Conservation (phyloP, 2,329 filamentous ascomycete species). For the Stagonosporopsis chrysanthemi region DNA sequence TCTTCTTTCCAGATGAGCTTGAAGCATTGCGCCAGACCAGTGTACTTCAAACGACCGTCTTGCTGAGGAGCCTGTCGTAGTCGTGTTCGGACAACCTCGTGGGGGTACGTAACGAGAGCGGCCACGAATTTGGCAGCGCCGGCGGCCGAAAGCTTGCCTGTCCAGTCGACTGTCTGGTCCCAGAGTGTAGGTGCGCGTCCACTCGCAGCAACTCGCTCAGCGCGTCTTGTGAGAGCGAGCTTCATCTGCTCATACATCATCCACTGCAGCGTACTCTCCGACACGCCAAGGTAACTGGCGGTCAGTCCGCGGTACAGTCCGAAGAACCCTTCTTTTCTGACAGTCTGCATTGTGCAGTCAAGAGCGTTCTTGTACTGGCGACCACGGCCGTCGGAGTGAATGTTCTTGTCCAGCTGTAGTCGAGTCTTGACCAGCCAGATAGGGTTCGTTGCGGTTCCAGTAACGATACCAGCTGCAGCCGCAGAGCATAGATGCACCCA, state of each 20-base stretch:
- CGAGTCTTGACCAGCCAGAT: conserved; percentile 97
- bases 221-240: conserved; percentile 70
- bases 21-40: conserved; percentile 87
- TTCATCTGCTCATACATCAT: conserved; percentile 95
- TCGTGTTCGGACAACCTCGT: conserved; percentile 87
- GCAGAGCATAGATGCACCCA: conserved; percentile 82
- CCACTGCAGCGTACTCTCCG: conserved; percentile 92
- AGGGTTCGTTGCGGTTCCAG: conserved; percentile 90
- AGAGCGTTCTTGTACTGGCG: conserved; percentile 85
- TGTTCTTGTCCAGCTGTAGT: conserved; percentile 88
- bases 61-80: conserved; percentile 82
- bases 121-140: conserved; percentile 87
- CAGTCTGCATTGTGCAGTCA: conserved; percentile 84
- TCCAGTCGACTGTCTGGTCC: conserved; percentile 80
- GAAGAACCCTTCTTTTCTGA: conserved; percentile 79
- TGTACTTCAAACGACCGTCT: conserved; percentile 80
- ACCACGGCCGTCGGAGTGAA: conserved; percentile 65
- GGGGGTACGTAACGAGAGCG: conserved; percentile 85
- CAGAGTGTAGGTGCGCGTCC: conserved; percentile 71
- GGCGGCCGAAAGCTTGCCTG: conserved; percentile 78
- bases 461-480: conserved; percentile 79
- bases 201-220: conserved; percentile 61
- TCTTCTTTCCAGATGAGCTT: conserved; percentile 87
- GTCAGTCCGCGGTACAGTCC: conserved; percentile 91
- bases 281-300: conserved; percentile 89